Evolutionary conservation across 2,329 filamentous ascomycete genomes (phyloP), one percentile per base, ranked within the genome.

Genomic region (Epichloe sylvatica): DNA sequence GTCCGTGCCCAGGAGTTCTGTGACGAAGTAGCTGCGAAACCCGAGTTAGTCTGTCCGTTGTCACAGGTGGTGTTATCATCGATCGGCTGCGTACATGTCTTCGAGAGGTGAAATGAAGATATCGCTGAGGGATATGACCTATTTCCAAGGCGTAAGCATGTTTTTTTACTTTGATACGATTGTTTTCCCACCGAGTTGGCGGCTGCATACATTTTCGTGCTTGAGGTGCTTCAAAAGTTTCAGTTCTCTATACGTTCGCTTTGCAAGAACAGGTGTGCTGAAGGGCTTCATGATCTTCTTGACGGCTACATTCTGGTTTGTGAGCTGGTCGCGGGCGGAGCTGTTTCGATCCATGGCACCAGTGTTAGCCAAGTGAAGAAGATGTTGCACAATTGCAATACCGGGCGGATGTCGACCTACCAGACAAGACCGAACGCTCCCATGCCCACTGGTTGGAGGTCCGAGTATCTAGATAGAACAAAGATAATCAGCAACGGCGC

Each of bases 251-350:
- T 98, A 98, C 57, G 92, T 98, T 65, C 92, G 81, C 76, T 98
- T 98, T 52, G 92, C 92, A 45, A 98, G 77, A 52, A 98, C 92
- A 1, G 92, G 90, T n/a, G 92, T 98, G 76, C 90, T 96, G 72
- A 98, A 98, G 9, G 92, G 92, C 76, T 97, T 98, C 91, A 98
- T 97, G 65, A 98, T 98, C 80, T 98, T 98, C 80, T 98, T 98
- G 66, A 98, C 90, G 52, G 92, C 92, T 54, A 98, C 92, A 70
- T 90, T 89, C 69, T 96, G 90, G 67, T 80, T 86, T 53, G 92
- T 97, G 70, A 98, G 88, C 74, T 97, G 90, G 69, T 98, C 92
- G 71, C 89, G 91, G 51, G 92, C 92, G 56, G 92, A 97, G 71
- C 91, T 97, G 56, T 54, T 45, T 36, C n/a, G 30, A 43, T 37